These are phyloP conservation scores for Nakazawaea sp. DNA, from an alignment of 805 yeast species.

Conservation along the genomic window DNA sequence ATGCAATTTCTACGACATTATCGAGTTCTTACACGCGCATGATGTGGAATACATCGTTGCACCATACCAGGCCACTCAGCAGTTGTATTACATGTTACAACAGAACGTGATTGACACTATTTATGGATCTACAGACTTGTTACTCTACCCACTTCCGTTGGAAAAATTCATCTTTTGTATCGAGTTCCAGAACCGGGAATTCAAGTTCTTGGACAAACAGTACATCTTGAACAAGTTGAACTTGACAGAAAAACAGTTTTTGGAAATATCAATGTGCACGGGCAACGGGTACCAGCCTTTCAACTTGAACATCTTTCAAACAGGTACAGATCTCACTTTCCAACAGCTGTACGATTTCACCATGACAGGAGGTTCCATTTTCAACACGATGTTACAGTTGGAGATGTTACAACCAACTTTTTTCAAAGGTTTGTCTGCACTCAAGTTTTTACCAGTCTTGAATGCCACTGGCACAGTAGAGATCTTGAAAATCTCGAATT, in stretches of 20 bases:
- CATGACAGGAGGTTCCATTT: conserved; percentile 35
- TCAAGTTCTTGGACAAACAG: conserved; percentile 56
- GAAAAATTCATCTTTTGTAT: conserved; percentile 70
- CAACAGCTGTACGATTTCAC: conserved; percentile 25
- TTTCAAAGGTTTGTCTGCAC: conserved; percentile 61
- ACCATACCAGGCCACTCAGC: conserved; percentile 78
- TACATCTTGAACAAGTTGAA: conserved; percentile 55
- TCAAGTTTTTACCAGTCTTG: conserved; percentile 70
- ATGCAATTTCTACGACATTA: conserved; percentile 47
- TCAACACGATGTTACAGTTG: conserved; percentile 39
- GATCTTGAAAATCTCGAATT: conserved; percentile 26
- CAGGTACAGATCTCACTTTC: conserved; percentile 16
- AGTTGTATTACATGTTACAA: conserved; percentile 64
- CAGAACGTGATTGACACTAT: conserved; percentile 60
- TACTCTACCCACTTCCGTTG: conserved; percentile 47
- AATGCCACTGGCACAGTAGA: conserved; percentile 63
- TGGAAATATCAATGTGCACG: conserved; percentile 69
- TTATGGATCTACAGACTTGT: conserved; percentile 77
- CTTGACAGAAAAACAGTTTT: conserved; percentile 57
- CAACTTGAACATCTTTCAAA: conserved; percentile 47
- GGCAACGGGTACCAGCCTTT: conserved; percentile 73
- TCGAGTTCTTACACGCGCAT: conserved; percentile 47
- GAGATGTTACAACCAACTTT: conserved; percentile 41
- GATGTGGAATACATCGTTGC: conserved; percentile 66
- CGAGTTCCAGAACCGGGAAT: conserved; percentile 59